These are phyloP conservation scores for Cnidoscolus chayamansa DNA, from an alignment of 441 rosid genomes.

Conservation along the genomic window DNA sequence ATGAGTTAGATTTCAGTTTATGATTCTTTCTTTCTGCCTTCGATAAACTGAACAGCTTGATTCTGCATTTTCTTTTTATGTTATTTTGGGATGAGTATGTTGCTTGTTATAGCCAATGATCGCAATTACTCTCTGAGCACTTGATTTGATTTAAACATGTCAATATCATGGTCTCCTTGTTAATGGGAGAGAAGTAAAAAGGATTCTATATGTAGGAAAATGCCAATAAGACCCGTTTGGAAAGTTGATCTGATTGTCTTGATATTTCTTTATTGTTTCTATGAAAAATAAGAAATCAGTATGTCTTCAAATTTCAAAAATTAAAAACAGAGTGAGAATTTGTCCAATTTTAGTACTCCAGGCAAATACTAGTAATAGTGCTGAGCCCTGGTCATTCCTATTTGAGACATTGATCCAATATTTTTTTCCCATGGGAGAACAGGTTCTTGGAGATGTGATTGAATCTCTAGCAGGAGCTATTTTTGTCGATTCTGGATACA, in stretches of 20 bases:
- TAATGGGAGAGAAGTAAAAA: too few relatives aligned
- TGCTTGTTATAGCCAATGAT: not conserved
- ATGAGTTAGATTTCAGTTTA: not conserved
- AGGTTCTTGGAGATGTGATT: constrained; percentile 92
- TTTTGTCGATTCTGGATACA: constrained; percentile 67
- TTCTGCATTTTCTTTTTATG: too few relatives aligned
- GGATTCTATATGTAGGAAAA: too few relatives aligned
- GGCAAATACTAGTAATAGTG: too few relatives aligned
- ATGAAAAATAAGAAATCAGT: too few relatives aligned
- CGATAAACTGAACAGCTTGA: not conserved
- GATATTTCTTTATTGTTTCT: too few relatives aligned
- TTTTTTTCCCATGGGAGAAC: not conserved
- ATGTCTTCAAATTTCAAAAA: not conserved
- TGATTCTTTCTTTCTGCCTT: not conserved
- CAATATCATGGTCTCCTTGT: too few relatives aligned
- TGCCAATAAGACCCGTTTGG: too few relatives aligned
- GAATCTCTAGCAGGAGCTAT: constrained; percentile 94
- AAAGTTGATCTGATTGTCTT: too few relatives aligned
- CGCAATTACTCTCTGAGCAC: too few relatives aligned
- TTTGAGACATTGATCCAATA: not conserved
- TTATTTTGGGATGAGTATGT: not conserved
- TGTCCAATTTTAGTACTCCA: not conserved
- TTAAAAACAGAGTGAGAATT: not conserved
- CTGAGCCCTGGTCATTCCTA: not conserved
- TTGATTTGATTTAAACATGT: too few relatives aligned